phyloP scores from a whole-genome alignment of 176 grass and related monocot species.

The Tillandsia leiboldiana region DNA sequence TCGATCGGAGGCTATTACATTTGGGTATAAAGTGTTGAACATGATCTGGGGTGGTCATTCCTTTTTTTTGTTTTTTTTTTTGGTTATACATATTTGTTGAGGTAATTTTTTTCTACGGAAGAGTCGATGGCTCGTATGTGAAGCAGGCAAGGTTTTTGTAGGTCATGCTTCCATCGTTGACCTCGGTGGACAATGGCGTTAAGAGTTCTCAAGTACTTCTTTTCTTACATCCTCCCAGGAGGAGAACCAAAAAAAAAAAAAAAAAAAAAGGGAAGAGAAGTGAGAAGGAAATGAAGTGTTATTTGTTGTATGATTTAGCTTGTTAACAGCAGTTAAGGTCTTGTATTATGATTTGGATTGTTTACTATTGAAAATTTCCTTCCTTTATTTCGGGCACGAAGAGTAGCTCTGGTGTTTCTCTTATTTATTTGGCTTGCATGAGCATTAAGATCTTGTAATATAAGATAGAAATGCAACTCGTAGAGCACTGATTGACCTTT shows the following conservation, averaged over 20 bases:
- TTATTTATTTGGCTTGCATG: no score
- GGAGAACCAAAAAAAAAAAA: no score
- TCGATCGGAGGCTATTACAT: no score
- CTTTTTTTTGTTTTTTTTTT: neutral
- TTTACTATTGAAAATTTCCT: slow-evolving; percentile 4
- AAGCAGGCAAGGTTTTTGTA: slow-evolving; percentile 22
- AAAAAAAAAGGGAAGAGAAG: neutral
- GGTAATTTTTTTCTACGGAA: no score
- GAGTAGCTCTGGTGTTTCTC: no score
- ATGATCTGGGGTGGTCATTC: neutral
- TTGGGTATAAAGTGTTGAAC: no score
- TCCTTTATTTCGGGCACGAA: no score
- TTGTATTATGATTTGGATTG: slow-evolving; percentile 13
- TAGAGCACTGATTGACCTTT: no score
- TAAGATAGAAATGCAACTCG: no score
- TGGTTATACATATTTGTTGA: slow-evolving; percentile 11
- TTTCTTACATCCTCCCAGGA: no score
- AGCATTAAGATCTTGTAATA: no score
- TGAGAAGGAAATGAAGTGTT: slow-evolving; percentile 8
- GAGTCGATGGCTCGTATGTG: neutral
- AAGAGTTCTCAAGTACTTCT: no score
- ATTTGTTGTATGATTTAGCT: slow-evolving; percentile 12
- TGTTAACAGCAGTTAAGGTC: slow-evolving; percentile 4
- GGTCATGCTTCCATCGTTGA: slow-evolving; percentile 13
- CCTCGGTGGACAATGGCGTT: neutral